Evolutionary conservation across 2,329 filamentous ascomycete genomes (phyloP).

Genomic region (Microdochium trichocladiopsis): DNA sequence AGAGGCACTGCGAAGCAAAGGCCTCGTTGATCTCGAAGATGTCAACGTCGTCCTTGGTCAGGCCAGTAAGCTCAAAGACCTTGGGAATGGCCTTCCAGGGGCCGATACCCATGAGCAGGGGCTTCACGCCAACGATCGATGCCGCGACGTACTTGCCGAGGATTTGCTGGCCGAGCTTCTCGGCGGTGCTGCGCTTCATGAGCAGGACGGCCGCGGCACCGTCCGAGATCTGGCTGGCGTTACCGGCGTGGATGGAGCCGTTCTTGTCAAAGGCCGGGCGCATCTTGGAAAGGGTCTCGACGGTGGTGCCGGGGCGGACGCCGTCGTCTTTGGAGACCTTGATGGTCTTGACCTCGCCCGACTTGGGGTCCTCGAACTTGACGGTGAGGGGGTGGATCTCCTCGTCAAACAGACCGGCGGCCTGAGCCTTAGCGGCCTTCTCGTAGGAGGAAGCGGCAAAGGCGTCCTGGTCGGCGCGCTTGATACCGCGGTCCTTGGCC

Average conservation of each 20-base stretch:
- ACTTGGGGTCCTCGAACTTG: constrained; percentile 86
- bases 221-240: constrained; percentile 92
- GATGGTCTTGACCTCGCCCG: constrained; percentile 75
- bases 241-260: constrained; percentile 91
- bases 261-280: constrained; percentile 84
- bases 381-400: constrained; percentile 86
- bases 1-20: constrained; percentile 91
- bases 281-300: constrained; percentile 86
- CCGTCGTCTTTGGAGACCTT: constrained; percentile 84
- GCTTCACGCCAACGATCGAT: constrained; percentile 80
- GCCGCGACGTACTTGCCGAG: constrained; percentile 88
- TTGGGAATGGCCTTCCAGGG: constrained; percentile 95
- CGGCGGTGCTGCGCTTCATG: constrained; percentile 89
- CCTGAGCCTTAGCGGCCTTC: constrained; percentile 80
- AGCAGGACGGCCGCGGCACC: constrained; percentile 91
- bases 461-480: constrained; percentile 71
- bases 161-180: constrained; percentile 80
- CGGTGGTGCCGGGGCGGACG: constrained; percentile 76
- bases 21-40: constrained; percentile 99
- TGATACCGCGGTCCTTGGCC: constrained; percentile 76
- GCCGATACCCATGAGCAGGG: constrained; percentile 91
- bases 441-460: constrained; percentile 92
- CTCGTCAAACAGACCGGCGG: constrained; percentile 82
- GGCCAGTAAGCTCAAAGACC: constrained; percentile 79
- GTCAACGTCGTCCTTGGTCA: constrained; percentile 85